Percentiles rank a stretch among this genome's conserved stretches.
These are phyloP conservation scores for Pleurotus cornucopiae DNA, from an alignment of 768 basidiomycete species.

Conservation along the genomic window DNA sequence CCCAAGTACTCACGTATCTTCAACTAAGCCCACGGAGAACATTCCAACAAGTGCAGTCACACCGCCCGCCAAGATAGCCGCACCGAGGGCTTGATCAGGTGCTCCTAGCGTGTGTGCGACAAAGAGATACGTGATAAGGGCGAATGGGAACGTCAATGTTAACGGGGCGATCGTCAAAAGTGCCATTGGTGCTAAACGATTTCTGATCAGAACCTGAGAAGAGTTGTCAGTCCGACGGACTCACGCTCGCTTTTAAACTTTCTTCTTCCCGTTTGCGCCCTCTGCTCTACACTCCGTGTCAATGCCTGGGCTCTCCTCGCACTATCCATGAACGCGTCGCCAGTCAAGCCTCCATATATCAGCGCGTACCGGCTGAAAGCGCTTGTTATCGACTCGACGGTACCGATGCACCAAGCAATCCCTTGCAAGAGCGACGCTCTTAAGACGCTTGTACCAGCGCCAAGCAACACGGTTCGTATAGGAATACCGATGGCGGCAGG, in stretches of 20 bases:
- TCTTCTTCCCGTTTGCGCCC: constrained; percentile 32
- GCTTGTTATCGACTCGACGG: constrained; percentile 47
- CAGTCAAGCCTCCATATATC: constrained; percentile 73
- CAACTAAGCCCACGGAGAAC: constrained; percentile 79
- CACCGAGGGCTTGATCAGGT: constrained; percentile 70
- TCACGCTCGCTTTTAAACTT: constrained; percentile 58
- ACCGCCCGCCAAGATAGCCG: constrained; percentile 71
- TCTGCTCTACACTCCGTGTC: constrained; percentile 27
- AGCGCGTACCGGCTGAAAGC: constrained; percentile 58
- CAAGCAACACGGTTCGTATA: constrained; percentile 1
- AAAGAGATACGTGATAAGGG: constrained; percentile 80
- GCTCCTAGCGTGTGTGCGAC: constrained; percentile 76
- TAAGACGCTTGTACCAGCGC: constrained; percentile 1
- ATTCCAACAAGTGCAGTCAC: constrained; percentile 79
- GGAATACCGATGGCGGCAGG: constrained; percentile 4
- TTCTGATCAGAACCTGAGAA: constrained; percentile 2
- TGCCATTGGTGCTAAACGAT: constrained; percentile 51
- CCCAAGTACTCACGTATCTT: constrained; percentile 46
- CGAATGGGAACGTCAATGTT: constrained; percentile 78
- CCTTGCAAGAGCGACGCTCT: constrained; percentile 35
- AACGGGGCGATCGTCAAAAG: constrained; percentile 75
- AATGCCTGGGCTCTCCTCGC: constrained; percentile 48
- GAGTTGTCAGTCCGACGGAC: constrained; percentile 15
- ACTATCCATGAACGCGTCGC: constrained; percentile 60
- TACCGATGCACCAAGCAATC: constrained; percentile 48